Conservation (phyloP, 2,329 filamentous ascomycete genomes). For the Colletotrichum sp. region DNA sequence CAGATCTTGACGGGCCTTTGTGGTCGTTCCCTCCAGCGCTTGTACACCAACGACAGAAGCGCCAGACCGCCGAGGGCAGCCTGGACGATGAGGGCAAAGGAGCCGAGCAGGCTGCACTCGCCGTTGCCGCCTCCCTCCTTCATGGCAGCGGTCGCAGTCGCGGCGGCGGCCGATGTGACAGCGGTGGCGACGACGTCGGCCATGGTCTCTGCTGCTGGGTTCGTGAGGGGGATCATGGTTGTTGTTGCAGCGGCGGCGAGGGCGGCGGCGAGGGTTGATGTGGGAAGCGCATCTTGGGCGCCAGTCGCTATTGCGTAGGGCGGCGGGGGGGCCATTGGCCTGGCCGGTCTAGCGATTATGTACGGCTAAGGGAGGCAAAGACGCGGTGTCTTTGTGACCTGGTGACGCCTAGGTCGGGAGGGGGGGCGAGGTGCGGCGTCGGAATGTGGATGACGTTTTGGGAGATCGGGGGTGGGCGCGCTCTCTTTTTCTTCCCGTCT, state of each 20-base stretch:
- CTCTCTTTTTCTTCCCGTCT: neutral
- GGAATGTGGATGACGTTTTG: conserved; percentile 20
- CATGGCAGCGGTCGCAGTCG: conserved; percentile 29
- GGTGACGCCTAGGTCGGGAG: conserved; percentile 7
- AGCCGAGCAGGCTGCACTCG: conserved; percentile 86
- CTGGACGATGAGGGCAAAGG: conserved; percentile 92
- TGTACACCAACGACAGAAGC: conserved; percentile 86
- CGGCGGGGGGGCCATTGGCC: conserved; percentile 19
- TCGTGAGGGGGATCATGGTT: conserved; percentile 10
- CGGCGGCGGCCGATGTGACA: conserved; percentile 30
- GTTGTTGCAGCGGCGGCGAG: conserved; percentile 7
- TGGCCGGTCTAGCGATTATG: neutral
- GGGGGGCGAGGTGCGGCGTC: neutral
- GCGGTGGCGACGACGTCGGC: conserved; percentile 31
- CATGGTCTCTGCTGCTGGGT: conserved; percentile 20
- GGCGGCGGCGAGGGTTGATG: conserved; percentile 12
- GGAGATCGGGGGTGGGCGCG: neutral
- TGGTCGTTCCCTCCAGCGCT: conserved; percentile 89
- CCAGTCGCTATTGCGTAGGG: conserved; percentile 17
- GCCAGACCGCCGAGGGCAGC: conserved; percentile 84
- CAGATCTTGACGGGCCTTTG: conserved; percentile 95
- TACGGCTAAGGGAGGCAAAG: conserved; percentile 5
- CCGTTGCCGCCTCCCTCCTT: conserved; percentile 50
- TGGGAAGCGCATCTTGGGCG: conserved; percentile 11
- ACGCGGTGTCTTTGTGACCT: conserved; percentile 8